Evolutionary conservation across 495 filamentous ascomycete species (phyloP).

Genomic region (Amorphotheca resinae): DNA sequence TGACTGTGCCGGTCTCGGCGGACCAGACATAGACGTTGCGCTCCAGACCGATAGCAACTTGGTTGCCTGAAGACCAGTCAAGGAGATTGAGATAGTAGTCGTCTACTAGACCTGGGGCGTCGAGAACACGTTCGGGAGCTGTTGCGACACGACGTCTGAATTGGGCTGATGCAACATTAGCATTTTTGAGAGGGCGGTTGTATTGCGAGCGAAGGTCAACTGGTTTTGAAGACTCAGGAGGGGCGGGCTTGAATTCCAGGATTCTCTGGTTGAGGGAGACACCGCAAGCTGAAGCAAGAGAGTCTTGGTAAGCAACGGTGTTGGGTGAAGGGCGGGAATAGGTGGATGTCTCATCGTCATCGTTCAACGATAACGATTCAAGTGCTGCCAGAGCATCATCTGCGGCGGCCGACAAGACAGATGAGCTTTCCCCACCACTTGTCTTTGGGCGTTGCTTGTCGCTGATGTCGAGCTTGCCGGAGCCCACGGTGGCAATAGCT

Average conservation of each 20-base stretch:
- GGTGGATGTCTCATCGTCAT: slow-evolving; percentile 35
- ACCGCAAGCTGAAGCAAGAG: slow-evolving; percentile 81
- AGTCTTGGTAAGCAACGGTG: slow-evolving; percentile 82
- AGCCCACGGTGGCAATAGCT: slow-evolving; percentile 67
- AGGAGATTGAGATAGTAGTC: slow-evolving; percentile 98
- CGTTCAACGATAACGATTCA: slow-evolving; percentile 57
- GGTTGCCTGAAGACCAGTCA: slow-evolving; percentile 95
- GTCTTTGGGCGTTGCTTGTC: slow-evolving; percentile 59
- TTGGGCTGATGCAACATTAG: slow-evolving; percentile 59
- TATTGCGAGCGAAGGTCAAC: slow-evolving; percentile 96
- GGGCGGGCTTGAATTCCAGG: slow-evolving; percentile 94
- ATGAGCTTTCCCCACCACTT: slow-evolving; percentile 53
- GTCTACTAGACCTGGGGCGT: slow-evolving; percentile 89
- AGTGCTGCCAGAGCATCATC: slow-evolving; percentile 70
- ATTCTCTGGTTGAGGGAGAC: slow-evolving; percentile 90
- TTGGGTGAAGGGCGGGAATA: slow-evolving; percentile 76
- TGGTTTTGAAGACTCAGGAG: slow-evolving; percentile 92
- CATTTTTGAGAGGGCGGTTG: slow-evolving; percentile 83
- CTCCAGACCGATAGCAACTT: slow-evolving; percentile 94
- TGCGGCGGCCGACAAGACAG: slow-evolving; percentile 56
- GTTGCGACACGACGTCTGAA: slow-evolving; percentile 85
- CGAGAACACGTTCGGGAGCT: slow-evolving; percentile 91
- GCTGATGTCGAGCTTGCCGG: slow-evolving; percentile 58
- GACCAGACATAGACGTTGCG: slow-evolving; percentile 98
- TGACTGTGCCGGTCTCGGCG: slow-evolving; percentile 83